Base-by-base conservation (phyloP, 768 basidiomycete species). In the Gloeopeniophorella convolvens region DNA sequence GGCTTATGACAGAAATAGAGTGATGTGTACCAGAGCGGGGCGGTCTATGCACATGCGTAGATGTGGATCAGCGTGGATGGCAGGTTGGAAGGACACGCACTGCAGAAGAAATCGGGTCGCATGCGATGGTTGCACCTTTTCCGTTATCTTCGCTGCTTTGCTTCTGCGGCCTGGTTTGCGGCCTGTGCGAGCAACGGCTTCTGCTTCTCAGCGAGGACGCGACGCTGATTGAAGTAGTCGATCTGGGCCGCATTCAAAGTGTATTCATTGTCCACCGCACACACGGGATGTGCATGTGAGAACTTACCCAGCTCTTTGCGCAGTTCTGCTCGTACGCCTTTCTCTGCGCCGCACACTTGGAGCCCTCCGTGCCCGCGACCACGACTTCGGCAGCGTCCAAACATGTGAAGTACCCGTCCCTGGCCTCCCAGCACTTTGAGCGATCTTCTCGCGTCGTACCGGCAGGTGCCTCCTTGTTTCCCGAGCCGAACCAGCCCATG, bases 201-300 rank as follows among this genome's bases (percentile, higher is more conserved):
- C 66, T 90, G 89, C 49, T 82, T 79, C 53, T 85, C 87, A 8
- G 80, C 85, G 44, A 93, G 77, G 30, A 89, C 78, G 45, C 93
- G 76, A 30, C 92, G 80, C 64, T 90, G 87, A 70, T 96, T 95
- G 62, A 97, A 96, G 65, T 97, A 95, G 23, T 89, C 88, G 60
- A 97, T 84, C 94, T 97, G 58, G 28, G 33, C 24, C 5, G 41
- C 6, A 26, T 20, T 42, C 46, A 34, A 26, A 4, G 36, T 39
- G n/a, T n/a, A n/a, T n/a, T n/a, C n/a, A n/a, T n/a, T n/a, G n/a
- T n/a, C n/a, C n/a, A n/a, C n/a, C n/a, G n/a, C n/a, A n/a, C n/a
- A n/a, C n/a, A n/a, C n/a, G n/a, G n/a, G n/a, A n/a, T n/a, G n/a
- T n/a, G n/a, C 15, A 23, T 31, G 28, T 20, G 23, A 3, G 43